A percentile compares a stretch with the other conserved stretches of the same genome.
These are phyloP conservation scores for Lycium ferocissimum DNA, from an alignment of 257 asterid genomes.

Conservation along the genomic window DNA sequence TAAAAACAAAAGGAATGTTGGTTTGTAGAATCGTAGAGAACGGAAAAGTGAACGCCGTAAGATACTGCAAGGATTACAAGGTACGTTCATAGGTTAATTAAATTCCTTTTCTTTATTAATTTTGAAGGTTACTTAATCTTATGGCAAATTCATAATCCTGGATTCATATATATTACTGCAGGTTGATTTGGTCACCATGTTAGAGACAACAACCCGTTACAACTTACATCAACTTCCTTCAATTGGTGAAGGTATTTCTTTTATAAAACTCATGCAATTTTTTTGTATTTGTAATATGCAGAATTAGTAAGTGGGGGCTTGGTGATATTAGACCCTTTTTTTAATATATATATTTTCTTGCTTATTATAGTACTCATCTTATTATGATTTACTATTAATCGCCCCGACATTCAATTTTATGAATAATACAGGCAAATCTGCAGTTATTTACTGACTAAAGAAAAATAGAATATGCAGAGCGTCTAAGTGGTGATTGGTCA, in stretches of 20 bases:
- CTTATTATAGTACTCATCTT: too few relatives aligned
- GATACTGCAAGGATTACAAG: constrained; percentile 77
- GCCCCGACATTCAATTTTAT: background rate
- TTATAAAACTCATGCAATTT: too few relatives aligned
- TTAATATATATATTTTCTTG: too few relatives aligned
- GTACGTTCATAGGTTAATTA: constrained; percentile 35
- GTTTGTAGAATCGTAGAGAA: constrained; percentile 39
- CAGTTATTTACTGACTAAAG: too few relatives aligned
- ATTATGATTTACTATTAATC: too few relatives aligned
- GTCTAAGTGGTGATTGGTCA: too few relatives aligned
- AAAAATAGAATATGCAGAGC: too few relatives aligned
- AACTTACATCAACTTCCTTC: constrained; percentile 34
- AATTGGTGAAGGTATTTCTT: constrained; percentile 27
- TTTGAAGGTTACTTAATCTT: background rate
- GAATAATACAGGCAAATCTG: too few relatives aligned
- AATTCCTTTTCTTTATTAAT: background rate
- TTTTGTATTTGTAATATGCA: too few relatives aligned
- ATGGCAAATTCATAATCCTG: background rate
- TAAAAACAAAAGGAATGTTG: constrained; percentile 26
- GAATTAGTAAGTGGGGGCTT: too few relatives aligned
- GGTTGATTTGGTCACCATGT: constrained; percentile 95
- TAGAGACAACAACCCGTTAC: constrained; percentile 83
- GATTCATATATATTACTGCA: constrained; percentile 29
- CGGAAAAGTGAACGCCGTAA: constrained; percentile 83
- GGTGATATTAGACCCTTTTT: too few relatives aligned